phyloP scores from a whole-genome alignment of 2,329 filamentous ascomycete genomes.

The Rutstroemia sp. region DNA sequence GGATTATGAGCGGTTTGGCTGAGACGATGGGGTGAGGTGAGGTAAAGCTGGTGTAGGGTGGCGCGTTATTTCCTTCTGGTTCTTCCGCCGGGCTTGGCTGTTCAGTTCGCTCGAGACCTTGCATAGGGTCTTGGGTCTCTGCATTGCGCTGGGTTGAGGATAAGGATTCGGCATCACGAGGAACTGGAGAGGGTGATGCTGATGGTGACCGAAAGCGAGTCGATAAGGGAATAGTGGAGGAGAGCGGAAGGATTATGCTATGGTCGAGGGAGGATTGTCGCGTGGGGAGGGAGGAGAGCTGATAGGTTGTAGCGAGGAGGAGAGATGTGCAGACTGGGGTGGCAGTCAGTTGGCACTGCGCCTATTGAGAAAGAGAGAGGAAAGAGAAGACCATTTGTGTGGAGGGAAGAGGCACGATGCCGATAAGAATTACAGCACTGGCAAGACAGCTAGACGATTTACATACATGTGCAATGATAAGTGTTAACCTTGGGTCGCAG shows the following conservation, averaged over 20 bases:
- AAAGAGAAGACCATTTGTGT: too few species aligned
- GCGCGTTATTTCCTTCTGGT: constrained; percentile 15
- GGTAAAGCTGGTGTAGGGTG: not conserved
- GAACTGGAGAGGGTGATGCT: not conserved
- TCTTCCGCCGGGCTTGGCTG: not conserved
- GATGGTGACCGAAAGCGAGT: not conserved
- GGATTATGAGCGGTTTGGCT: not conserved
- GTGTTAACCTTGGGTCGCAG: too few species aligned
- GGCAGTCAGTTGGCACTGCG: constrained; percentile 12
- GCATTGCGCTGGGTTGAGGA: too few species aligned
- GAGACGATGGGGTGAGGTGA: not conserved
- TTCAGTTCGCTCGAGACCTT: too few species aligned
- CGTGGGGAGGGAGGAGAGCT: constrained; percentile 3
- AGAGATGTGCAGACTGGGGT: constrained; percentile 50
- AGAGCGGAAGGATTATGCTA: not conserved
- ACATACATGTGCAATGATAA: too few species aligned
- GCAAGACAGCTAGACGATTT: too few species aligned
- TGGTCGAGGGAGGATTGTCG: not conserved
- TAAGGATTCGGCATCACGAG: not conserved
- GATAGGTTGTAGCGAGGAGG: constrained; percentile 44
- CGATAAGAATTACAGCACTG: not conserved
- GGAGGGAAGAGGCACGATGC: not conserved
- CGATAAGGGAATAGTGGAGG: not conserved
- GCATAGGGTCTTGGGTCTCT: too few species aligned
- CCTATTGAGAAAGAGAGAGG: not conserved